Conservation (phyloP, 129 eudicot species). For the Flaveria trinervia region DNA sequence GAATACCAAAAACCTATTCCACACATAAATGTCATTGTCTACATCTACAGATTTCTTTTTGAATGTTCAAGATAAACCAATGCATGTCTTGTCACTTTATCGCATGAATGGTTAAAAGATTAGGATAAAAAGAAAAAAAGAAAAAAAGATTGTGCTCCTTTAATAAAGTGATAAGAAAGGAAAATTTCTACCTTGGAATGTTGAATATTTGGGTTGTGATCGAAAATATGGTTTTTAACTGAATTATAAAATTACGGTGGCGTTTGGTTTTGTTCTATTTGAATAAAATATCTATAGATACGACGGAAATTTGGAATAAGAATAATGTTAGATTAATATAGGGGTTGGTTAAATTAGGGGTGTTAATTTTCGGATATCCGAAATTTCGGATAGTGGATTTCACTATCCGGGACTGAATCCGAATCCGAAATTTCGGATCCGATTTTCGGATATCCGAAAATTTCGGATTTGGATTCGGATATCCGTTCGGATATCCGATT, state of each 20-base stretch:
- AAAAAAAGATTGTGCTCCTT: neutral
- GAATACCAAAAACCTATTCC: no score
- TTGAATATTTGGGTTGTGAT: neutral
- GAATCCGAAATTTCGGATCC: no score
- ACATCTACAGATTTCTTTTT: neutral
- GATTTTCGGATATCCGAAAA: no score
- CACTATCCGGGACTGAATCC: no score
- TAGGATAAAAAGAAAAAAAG: constrained; percentile 25
- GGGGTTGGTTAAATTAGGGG: no score
- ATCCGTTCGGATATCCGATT: no score
- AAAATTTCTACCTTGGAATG: neutral
- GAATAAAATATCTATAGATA: no score
- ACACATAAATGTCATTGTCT: neutral
- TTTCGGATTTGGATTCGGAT: no score
- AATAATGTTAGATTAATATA: no score
- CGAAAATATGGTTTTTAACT: neutral
- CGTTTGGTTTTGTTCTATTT: neutral
- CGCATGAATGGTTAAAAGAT: constrained; percentile 10
- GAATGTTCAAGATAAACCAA: neutral
- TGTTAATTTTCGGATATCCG: no score
- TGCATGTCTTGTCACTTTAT: neutral
- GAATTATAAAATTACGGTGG: neutral
- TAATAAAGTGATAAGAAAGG: constrained; percentile 3
- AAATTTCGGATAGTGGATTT: no score
- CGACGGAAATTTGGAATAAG: no score